Conservation (phyloP, 495 filamentous ascomycete species). For the Aspergillus conjunctus region DNA sequence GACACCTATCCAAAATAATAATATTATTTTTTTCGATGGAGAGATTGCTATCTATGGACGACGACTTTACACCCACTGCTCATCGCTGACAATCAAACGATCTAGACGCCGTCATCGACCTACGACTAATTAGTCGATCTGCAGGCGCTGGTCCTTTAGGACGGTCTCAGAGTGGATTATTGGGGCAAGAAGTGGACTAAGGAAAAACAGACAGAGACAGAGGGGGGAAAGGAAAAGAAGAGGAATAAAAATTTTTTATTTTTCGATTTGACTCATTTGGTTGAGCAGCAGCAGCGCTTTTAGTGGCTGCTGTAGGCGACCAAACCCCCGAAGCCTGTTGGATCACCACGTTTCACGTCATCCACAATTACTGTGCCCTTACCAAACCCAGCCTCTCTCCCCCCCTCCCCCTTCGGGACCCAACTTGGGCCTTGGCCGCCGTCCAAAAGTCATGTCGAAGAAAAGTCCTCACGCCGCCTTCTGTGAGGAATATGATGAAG, state of each 20-base stretch:
- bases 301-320: slow-evolving; percentile 30
- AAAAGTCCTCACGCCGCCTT: slow-evolving; percentile 49
- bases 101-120: slow-evolving; percentile 29
- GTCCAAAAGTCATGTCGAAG: slow-evolving; percentile 40
- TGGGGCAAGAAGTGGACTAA: slow-evolving; percentile 16
- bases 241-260: slow-evolving; percentile 22
- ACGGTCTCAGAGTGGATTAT: slow-evolving; percentile 20
- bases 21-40: slow-evolving; percentile 32
- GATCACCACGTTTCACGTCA: slow-evolving; percentile 39
- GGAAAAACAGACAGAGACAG: slow-evolving; percentile 13
- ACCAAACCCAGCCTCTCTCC: slow-evolving; percentile 21
- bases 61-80: slow-evolving; percentile 25
- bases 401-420: slow-evolving; percentile 23
- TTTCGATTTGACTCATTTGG: slow-evolving; percentile 28
- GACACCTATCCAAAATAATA: slow-evolving; percentile 7
- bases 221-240: slow-evolving; percentile 15
- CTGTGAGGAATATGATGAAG: slow-evolving; percentile 61
- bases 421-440: slow-evolving; percentile 31
- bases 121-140: slow-evolving; percentile 26
- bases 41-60: slow-evolving; percentile 30
- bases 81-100: slow-evolving; percentile 34
- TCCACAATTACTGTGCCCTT: slow-evolving; percentile 26
- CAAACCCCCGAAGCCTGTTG: slow-evolving; percentile 29
- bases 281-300: slow-evolving; percentile 22
- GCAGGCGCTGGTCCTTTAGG: slow-evolving; percentile 21